These are phyloP conservation scores for Fragosphaeria purpurea DNA, from an alignment of 2,329 filamentous ascomycete species.

Conservation along the genomic window DNA sequence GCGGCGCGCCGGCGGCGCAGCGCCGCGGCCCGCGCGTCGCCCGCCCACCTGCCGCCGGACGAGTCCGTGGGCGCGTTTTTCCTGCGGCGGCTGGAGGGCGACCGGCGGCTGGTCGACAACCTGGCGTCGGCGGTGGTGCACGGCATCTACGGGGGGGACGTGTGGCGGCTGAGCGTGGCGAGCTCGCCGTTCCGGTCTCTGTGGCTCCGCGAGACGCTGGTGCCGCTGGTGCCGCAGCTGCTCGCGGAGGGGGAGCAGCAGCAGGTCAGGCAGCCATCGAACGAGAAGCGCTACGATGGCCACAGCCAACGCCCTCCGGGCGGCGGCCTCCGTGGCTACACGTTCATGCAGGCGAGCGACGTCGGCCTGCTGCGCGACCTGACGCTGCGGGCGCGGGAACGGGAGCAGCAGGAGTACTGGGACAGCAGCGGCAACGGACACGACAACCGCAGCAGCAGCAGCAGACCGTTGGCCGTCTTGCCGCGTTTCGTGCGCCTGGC, in stretches of 20 bases:
- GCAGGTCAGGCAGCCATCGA: too few relatives aligned
- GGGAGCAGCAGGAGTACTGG: not conserved
- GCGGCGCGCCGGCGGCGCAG: not conserved
- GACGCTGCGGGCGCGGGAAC: not conserved
- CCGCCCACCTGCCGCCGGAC: slow-evolving; percentile 35
- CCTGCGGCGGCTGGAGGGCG: slow-evolving; percentile 37
- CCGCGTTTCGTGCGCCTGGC: slow-evolving; percentile 18
- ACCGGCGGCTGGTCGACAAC: slow-evolving; percentile 54
- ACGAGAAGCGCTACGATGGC: too few relatives aligned
- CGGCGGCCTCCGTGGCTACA: too few relatives aligned
- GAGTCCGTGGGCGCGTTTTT: slow-evolving; percentile 65
- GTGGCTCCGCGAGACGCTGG: slow-evolving; percentile 7
- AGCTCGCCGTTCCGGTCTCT: slow-evolving; percentile 10
- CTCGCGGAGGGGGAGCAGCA: not conserved
- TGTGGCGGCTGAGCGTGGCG: slow-evolving; percentile 61
- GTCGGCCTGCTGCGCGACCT: slow-evolving; percentile 6
- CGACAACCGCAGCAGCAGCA: slow-evolving; percentile 2
- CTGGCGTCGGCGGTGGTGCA: slow-evolving; percentile 67
- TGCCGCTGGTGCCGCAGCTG: not conserved
- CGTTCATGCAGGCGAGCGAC: too few relatives aligned
- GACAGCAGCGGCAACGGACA: not conserved
- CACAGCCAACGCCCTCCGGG: too few relatives aligned
- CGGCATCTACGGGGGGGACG: slow-evolving; percentile 87
- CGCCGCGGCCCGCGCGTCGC: slow-evolving; percentile 14
- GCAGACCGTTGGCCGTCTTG: slow-evolving; percentile 3